Conservation (phyloP, 257 asterid species). For the Leonotis leonurus region DNA sequence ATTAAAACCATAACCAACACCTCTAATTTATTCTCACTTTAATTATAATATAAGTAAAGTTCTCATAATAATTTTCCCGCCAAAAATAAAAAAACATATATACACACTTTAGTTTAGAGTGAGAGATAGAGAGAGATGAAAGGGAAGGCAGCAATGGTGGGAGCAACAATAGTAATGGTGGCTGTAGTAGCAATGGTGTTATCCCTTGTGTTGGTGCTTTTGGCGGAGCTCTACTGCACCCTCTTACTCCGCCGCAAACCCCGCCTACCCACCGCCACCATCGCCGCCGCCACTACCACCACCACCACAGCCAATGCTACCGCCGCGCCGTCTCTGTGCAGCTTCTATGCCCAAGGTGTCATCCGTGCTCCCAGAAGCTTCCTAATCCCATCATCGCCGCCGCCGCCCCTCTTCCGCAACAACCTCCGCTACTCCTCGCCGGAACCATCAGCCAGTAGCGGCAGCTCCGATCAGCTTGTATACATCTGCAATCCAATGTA, state of each 20-base stretch:
- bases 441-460: slow-evolving; percentile 16
- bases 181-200: slow-evolving; percentile 33
- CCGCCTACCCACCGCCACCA: neutral
- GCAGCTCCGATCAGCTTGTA: slow-evolving; percentile 15
- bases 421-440: neutral
- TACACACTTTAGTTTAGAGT: neutral
- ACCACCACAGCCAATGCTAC: neutral
- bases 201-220: slow-evolving; percentile 36
- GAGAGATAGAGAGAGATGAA: slow-evolving; percentile 17
- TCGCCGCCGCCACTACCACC: neutral
- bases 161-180: slow-evolving; percentile 33
- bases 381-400: slow-evolving; percentile 42
- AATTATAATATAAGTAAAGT: too few relatives aligned
- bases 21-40: too few relatives aligned
- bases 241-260: slow-evolving; percentile 25
- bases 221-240: slow-evolving; percentile 58
- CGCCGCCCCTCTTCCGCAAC: slow-evolving; percentile 20
- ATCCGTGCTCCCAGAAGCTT: slow-evolving; percentile 44
- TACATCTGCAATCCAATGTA: slow-evolving; percentile 61
- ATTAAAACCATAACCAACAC: too few relatives aligned
- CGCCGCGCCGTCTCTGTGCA: slow-evolving; percentile 28
- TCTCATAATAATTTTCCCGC: slow-evolving; percentile 34
- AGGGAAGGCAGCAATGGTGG: slow-evolving; percentile 34
- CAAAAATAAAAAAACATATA: slow-evolving; percentile 14
- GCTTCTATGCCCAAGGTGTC: slow-evolving; percentile 37